Evolutionary conservation across 352 stramenopile genomes (phyloP), one percentile per base, ranked within the genome.

Genomic region (Hyaloperonospora brassicae): DNA sequence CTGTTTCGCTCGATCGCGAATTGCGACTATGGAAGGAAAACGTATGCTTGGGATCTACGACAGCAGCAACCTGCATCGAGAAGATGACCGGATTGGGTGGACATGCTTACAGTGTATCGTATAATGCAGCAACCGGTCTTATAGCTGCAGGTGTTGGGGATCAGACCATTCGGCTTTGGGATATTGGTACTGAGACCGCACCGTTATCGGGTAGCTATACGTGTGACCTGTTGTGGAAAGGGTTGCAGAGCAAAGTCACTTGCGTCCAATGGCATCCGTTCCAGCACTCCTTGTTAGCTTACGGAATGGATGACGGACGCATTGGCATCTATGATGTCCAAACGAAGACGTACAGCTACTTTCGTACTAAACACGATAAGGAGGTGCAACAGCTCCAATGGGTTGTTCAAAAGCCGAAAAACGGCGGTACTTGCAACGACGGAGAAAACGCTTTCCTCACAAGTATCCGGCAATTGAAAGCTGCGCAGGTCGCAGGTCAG

Each of bases 161-260:
- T 53, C 68, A 89, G 50, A 86, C 79, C 6, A 87, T 91, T 56
- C 78, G 78, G 2, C 45, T 91, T 14, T 89, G 78, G 78, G 57
- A 70, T 22, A 23, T 85, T 2, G 42, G 10, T n/a, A 57, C 12
- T 56, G 36, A 12, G 30, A 5, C 9, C 45, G 25, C 23, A 52
- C 52, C 40, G 13, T 38, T 8, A 61, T 65, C 45, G 57, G 65
- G 52, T 27, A 45, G 47, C 36, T 67, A 75, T 30, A 14, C 70
- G 11, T 68, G 64, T 1, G 75, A 89, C 2, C 17, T 89, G 41
- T 67, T 89, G 8, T 91, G 81, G 81, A 91, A 85, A 50, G 79
- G 81, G 4, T 34, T 91, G 24, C 77, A 91, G 42, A 88, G 78
- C 62, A 89, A 89, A 46, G 51, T 91, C 25, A 89, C 78, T 23